A percentile compares a stretch with the other conserved stretches of the same genome.
These are phyloP conservation scores for Eurotiales sp. DNA, from an alignment of 2,329 filamentous ascomycete genomes.

Conservation along the genomic window DNA sequence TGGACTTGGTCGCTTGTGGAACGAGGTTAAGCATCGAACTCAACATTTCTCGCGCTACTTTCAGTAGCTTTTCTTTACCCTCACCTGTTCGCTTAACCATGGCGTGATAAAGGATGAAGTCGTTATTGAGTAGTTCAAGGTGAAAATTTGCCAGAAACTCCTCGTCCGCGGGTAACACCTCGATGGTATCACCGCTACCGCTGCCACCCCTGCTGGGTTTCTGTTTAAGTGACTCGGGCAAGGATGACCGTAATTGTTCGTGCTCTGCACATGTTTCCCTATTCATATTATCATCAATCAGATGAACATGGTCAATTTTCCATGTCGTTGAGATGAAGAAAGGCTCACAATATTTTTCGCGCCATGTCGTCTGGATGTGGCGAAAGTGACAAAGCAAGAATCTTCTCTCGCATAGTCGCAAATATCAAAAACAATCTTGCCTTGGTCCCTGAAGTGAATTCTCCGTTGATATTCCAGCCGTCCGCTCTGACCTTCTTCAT, in stretches of 20 bases:
- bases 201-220: not conserved
- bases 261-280: constrained; percentile 4
- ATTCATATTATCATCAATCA: not conserved
- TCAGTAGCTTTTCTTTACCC: not conserved
- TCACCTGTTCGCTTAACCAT: not conserved
- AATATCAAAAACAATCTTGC: constrained; percentile 1
- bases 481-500: not conserved
- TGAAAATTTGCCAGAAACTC: not conserved
- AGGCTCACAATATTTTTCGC: not conserved
- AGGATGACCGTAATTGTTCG: not conserved
- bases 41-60: constrained; percentile 1
- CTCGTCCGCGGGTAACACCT: not conserved
- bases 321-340: too few relatives aligned
- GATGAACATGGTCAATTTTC: not conserved
- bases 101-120: constrained; percentile 1
- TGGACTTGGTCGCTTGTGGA: not conserved
- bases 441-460: not conserved
- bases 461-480: constrained; percentile 9
- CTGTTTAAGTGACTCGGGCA: not conserved
- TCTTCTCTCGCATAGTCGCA: constrained; percentile 7
- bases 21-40: not conserved
- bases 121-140: constrained; percentile 5
- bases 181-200: too few relatives aligned
- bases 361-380: constrained; percentile 2
- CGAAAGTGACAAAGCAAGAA: constrained; percentile 8